Evolutionary conservation across 2,329 filamentous ascomycete genomes (phyloP).

Genomic region (Hirsutella thompsonii): DNA sequence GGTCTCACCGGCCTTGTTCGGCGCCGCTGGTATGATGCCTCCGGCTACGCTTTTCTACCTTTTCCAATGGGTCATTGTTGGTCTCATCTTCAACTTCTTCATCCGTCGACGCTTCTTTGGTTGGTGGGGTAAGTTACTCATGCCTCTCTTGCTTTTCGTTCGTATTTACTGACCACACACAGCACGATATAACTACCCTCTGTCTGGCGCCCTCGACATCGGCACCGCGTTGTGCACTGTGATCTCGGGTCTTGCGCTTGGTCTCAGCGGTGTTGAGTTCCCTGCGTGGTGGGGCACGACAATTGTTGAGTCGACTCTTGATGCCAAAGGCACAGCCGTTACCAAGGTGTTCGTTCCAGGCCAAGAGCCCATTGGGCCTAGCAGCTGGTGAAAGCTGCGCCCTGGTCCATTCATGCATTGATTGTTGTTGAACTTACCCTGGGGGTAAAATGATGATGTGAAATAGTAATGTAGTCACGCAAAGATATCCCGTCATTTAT

Average conservation of each 20-base stretch:
- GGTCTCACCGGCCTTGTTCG: constrained; percentile 40
- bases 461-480: neutral
- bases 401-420: neutral
- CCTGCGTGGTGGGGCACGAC: constrained; percentile 35
- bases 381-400: constrained; percentile 8
- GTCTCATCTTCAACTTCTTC: constrained; percentile 40
- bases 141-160: too few relatives aligned
- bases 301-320: constrained; percentile 16
- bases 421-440: neutral
- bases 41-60: constrained; percentile 44
- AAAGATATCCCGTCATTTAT: neutral
- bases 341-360: constrained; percentile 13
- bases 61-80: constrained; percentile 40
- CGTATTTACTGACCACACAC: neutral
- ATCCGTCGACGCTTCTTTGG: constrained; percentile 35
- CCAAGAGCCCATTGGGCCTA: constrained; percentile 15
- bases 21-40: constrained; percentile 34
- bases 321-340: constrained; percentile 13
- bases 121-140: constrained; percentile 37
- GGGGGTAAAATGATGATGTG: neutral
- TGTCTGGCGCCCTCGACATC: constrained; percentile 44
- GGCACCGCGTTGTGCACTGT: constrained; percentile 45
- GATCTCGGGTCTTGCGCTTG: constrained; percentile 34
- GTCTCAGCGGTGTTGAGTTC: constrained; percentile 28
- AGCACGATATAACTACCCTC: constrained; percentile 41